Evolutionary conservation across 2,329 filamentous ascomycete genomes (phyloP).

Genomic region (Colletotrichum cereale): DNA sequence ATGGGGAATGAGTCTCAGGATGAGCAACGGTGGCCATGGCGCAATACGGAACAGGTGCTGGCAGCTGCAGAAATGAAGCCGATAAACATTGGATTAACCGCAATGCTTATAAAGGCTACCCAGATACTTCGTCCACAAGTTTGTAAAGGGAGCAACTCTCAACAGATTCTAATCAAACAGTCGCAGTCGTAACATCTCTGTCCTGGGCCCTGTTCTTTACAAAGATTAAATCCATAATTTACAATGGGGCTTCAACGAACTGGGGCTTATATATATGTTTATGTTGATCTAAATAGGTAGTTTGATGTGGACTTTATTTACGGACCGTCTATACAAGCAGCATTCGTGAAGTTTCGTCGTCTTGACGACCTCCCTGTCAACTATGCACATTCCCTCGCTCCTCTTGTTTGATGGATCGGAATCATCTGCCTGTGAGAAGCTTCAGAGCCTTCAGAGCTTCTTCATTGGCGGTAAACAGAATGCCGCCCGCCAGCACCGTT

Average conservation of each 20-base stretch:
- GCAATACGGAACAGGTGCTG: not conserved
- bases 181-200: not conserved
- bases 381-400: too few relatives aligned
- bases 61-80: too few relatives aligned
- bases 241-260: fast-evolving
- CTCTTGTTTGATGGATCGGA: not conserved
- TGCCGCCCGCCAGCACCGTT: constrained; percentile 28
- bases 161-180: fast-evolving
- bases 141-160: too few relatives aligned
- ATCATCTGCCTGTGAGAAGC: not conserved
- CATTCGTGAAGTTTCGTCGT: not conserved
- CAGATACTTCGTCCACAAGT: too few relatives aligned
- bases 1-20: not conserved
- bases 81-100: too few relatives aligned
- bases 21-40: not conserved
- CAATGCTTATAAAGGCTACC: too few relatives aligned
- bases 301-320: not conserved
- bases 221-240: not conserved
- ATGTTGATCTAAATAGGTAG: not conserved
- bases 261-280: not conserved
- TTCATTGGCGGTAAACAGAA: constrained; percentile 30
- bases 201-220: not conserved
- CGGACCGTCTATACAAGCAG: not conserved
- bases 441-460: constrained; percentile 26
- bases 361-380: not conserved